Base-by-base conservation (phyloP, 2,329 filamentous ascomycete species). In the Pyricularia sp. region DNA sequence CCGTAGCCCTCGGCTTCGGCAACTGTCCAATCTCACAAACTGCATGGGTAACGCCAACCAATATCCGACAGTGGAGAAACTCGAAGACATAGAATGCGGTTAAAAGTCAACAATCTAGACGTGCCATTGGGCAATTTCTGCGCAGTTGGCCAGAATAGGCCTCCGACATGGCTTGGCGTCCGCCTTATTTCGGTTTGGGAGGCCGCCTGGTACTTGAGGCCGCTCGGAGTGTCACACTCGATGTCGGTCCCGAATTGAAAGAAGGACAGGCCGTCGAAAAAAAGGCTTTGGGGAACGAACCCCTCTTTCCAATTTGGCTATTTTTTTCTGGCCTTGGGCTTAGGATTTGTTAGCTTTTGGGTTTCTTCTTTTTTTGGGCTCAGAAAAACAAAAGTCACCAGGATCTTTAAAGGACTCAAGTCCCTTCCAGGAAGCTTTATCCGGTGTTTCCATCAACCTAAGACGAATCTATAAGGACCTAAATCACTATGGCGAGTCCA, bases 141-240 rank as follows among this genome's bases (percentile, higher is more conserved):
- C 49, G 49, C 49, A 55, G 49, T 22, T 8, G 4, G 60, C 19
- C 4, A 6, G 26, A 33, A 33, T 35, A 33, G 35, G 35, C 35
- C 35, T 44, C 60, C n/a, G 30, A 62, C 30, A 6, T n/a, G 30
- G 60, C 26, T 24, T 19, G 35, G 26, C 26, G 66, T 68, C 3
- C 65, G 62, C 5, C 71, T 55, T 8, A 26, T 55, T n/a, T 55
- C 26, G 49, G 49, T n/a, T 26, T 55, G 3, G 22, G 49, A 24
- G 9, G 49, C 13, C n/a, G 19, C 13, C 35, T 16, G 35, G 35
- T 10, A 26, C 35, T 40, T 10, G 35, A 40, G 35, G 10, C 12
- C 12, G 35, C 35, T 10, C 10, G 3, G 13, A 44, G 35, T 44
- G 35, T 44, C 35, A 44, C 35, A 13, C 35, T 44, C 35, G 35